Evolutionary conservation across 139 green algal genomes (phyloP), one percentile per base, ranked within the genome.

Genomic region (Chlamydomonas sphaeroides): DNA sequence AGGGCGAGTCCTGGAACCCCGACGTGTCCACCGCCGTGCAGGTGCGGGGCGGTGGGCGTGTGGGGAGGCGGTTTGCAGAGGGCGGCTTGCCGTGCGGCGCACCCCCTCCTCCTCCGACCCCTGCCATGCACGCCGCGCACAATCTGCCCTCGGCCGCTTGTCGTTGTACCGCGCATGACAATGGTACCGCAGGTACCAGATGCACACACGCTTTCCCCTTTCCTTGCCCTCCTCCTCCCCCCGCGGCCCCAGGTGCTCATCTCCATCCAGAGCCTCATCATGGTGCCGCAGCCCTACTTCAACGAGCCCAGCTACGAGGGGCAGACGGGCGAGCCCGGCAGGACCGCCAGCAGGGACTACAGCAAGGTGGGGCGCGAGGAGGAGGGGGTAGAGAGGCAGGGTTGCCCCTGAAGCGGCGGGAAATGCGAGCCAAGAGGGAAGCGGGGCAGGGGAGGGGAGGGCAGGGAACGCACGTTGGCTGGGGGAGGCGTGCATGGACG

Each of bases 181-280:
- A n/a, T n/a, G n/a, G n/a, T n/a, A n/a, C n/a, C n/a, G n/a, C n/a
- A n/a, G n/a, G n/a, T n/a, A n/a, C n/a, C n/a, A n/a, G n/a, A n/a
- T n/a, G n/a, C n/a, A n/a, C n/a, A n/a, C n/a, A n/a, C n/a, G n/a
- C n/a, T n/a, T n/a, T n/a, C n/a, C n/a, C n/a, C n/a, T n/a, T n/a
- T n/a, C n/a, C n/a, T n/a, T 26, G 26, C 30, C 51, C 20, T 48
- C 36, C 57, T 42, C 66, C 39, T 57, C 38, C 33, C 70, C 38
- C 32, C n/a, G 36, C n/a, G 14, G 59, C 3, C 72, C 23, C 92
- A 96, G 92, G 93, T 98, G 57, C 89, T 98, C 20, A 85, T 98
- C 56, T 96, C 92, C 75, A 97, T 98, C 75, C 95, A 98, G 86
- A 94, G 90, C 0, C 89, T 98, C 41, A 95, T 98, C 81, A 88